These are phyloP conservation scores for Entomortierella chlamydospora DNA, from an alignment of 192 early-diverging fungal genomes.

Conservation along the genomic window DNA sequence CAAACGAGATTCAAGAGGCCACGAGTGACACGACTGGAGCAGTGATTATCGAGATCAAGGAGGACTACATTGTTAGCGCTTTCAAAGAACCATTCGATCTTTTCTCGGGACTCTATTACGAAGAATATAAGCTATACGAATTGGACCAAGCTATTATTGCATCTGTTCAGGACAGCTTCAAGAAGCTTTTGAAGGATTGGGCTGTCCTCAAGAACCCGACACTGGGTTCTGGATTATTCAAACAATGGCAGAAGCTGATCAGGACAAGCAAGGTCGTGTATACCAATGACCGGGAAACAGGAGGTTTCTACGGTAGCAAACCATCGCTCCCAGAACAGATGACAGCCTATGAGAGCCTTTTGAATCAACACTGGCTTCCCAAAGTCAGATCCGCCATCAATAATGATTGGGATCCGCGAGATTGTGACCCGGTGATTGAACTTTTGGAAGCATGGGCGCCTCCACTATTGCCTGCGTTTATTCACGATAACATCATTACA, in stretches of 20 bases:
- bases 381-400: conserved; percentile 82
- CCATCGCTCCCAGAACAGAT: conserved; percentile 46
- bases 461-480: conserved; percentile 75
- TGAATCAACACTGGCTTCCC: conserved; percentile 83
- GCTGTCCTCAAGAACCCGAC: conserved; percentile 72
- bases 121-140: conserved; percentile 66
- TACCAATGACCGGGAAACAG: conserved; percentile 18
- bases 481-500: conserved; percentile 78
- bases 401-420: conserved; percentile 76
- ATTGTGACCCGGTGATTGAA: conserved; percentile 74
- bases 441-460: conserved; percentile 79
- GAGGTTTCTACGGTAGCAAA: conserved; percentile 20
- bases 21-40: conserved; percentile 45
- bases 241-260: conserved; percentile 71
- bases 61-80: conserved; percentile 53
- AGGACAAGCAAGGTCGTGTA: conserved; percentile 46
- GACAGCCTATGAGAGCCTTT: conserved; percentile 83
- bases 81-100: conserved; percentile 66
- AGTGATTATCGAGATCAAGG: conserved; percentile 38
- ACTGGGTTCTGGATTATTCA: conserved; percentile 61
- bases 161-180: conserved; percentile 44
- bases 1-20: conserved; percentile 32
- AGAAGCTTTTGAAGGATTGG: conserved; percentile 65
- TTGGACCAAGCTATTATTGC: conserved; percentile 78
- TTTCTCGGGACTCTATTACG: conserved; percentile 64